These are phyloP conservation scores for Teunomyces lycoperdinae DNA, from an alignment of 805 yeast genomes.

Conservation along the genomic window DNA sequence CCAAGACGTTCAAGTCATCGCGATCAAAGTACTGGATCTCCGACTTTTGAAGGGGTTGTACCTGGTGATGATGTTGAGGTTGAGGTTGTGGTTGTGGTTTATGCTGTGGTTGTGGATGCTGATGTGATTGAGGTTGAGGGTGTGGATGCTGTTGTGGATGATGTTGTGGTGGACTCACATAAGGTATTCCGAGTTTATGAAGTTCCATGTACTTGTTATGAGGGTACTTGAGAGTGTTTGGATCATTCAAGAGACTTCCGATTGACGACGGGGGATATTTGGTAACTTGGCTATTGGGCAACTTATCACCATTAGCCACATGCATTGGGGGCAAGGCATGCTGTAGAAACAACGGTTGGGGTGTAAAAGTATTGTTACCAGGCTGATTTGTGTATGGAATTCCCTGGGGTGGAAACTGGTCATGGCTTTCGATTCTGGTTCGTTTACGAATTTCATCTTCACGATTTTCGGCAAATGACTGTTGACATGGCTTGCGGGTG, in stretches of 20 bases:
- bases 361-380: neutral
- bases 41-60: neutral
- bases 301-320: neutral
- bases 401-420: neutral
- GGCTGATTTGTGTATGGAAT: neutral
- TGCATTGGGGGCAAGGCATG: neutral
- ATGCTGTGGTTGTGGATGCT: too few species aligned
- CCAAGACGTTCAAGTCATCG: slow-evolving; percentile 35
- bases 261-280: slow-evolving; percentile 9
- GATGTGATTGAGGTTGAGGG: too few species aligned
- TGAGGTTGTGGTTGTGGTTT: too few species aligned
- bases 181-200: neutral
- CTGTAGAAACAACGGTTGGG: neutral
- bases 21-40: slow-evolving; percentile 16
- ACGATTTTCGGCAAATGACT: neutral
- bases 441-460: neutral
- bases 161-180: neutral
- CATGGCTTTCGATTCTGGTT: neutral
- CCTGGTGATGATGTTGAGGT: neutral
- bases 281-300: neutral
- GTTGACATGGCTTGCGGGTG: neutral
- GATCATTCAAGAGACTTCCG: slow-evolving; percentile 8
- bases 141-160: neutral
- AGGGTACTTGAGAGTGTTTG: neutral
- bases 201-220: neutral